Conservation (phyloP, 2,329 filamentous ascomycete genomes). For the Aspergillus luchuensis region DNA sequence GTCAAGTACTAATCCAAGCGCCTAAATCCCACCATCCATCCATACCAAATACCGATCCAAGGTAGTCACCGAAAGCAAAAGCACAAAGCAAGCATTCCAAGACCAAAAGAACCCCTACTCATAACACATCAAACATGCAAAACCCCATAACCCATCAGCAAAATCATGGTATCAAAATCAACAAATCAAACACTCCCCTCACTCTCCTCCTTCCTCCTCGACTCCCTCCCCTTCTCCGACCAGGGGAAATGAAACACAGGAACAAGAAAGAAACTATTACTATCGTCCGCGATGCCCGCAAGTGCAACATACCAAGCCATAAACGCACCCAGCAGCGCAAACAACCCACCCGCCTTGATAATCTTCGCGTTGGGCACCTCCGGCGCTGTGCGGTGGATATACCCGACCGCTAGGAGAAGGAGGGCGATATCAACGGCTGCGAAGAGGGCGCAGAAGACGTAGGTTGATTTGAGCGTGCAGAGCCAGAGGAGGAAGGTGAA, state of each 20-base stretch:
- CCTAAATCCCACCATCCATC: background rate
- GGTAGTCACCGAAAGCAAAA: background rate
- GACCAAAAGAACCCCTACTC: background rate
- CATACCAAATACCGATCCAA: background rate
- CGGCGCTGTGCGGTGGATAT: conserved; percentile 54
- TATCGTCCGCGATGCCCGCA: conserved; percentile 69
- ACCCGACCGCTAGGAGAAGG: conserved; percentile 66
- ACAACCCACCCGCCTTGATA: conserved; percentile 70
- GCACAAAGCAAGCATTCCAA: background rate
- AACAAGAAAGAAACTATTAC: conserved; percentile 78
- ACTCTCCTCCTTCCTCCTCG: background rate
- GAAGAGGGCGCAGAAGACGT: conserved; percentile 75
- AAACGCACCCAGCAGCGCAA: conserved; percentile 74
- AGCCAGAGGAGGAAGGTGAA: conserved; percentile 72
- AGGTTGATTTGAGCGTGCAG: conserved; percentile 71
- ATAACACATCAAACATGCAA: too few relatives aligned
- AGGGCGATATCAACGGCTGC: conserved; percentile 72
- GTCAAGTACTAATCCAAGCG: background rate
- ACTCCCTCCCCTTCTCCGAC: conserved; percentile 68
- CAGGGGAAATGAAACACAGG: conserved; percentile 90
- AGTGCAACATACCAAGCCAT: conserved; percentile 83
- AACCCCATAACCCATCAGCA: too few relatives aligned
- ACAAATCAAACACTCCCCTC: background rate
- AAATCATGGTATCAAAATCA: too few relatives aligned
- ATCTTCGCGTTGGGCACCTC: conserved; percentile 48